Base-by-base conservation (phyloP, 345 rosid genomes). In the Aquilaria sinensis region DNA sequence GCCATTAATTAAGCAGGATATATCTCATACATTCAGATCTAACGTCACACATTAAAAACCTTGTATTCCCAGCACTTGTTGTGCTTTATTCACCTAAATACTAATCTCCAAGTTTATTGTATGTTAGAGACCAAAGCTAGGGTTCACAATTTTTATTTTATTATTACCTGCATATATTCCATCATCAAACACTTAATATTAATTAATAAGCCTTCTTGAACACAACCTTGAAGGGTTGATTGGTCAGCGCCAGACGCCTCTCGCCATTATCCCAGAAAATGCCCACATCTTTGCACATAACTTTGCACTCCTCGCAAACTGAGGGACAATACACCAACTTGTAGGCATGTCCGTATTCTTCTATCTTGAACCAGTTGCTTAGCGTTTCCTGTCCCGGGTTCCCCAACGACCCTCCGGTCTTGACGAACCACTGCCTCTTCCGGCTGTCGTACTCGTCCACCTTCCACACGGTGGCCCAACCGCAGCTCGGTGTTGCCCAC, bases 341-440 rank as follows among this genome's bases (percentile, higher is more conserved):
- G 85, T 83, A 82, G 16, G 74, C 67, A 8, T 64, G 62, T 3
- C 57, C 77, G 11, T 58, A 14, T 70, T 78, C 77, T 51, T 82
- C 81, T 23, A 89, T 86, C 80, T 79, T 86, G 65, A 83, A 83
- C 90, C 93, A 89, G 64, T 81, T 84, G 71, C 34, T 33, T 3
- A 64, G 16, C 3, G 89, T 84, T 48, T 46, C 37, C 12, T 6
- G 69, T 13, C 93, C 87, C 0, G 96, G 87, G 56, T 83, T 83
- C 46, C 93, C 90, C 61, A 48, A 72, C 8, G 68, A 78, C 37
- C 96, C 93, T 11, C 83, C 81, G 23, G 76, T 72, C 3, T 72
- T 74, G 72, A 83, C 60, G 57, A 77, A 74, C 71, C 61, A 72
- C 51, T 80, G 82, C 14, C 62, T 63, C 15, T 67, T 47, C 12